These are phyloP conservation scores for Candida buenavistaensis DNA, from an alignment of 1,139 yeast species.

Conservation along the genomic window DNA sequence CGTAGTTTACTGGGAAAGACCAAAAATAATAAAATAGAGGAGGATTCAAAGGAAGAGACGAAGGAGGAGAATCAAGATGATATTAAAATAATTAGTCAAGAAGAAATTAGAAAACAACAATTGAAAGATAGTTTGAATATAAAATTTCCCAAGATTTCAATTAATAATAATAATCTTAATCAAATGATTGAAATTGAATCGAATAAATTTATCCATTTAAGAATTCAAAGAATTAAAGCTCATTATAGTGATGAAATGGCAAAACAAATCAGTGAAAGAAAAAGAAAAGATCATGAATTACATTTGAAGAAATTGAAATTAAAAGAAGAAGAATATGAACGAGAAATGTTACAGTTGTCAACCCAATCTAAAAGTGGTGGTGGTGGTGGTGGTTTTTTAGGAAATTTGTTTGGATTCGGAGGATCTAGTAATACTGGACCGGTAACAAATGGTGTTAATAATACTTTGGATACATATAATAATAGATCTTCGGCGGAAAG, in stretches of 20 bases:
- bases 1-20: slow-evolving; percentile 8
- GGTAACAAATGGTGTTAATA: slow-evolving; percentile 2
- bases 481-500: slow-evolving; percentile 10
- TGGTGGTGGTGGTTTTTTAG: slow-evolving; percentile 10
- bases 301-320: slow-evolving; percentile 35
- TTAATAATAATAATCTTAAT: slow-evolving; percentile 27
- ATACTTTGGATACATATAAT: slow-evolving; percentile 2
- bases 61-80: slow-evolving; percentile 2
- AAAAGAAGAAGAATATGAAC: slow-evolving; percentile 45
- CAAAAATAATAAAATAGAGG: too few relatives aligned
- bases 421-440: background rate
- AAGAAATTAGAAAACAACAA: slow-evolving; percentile 8
- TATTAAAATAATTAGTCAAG: slow-evolving; percentile 5
- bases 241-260: slow-evolving; percentile 42
- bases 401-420: slow-evolving; percentile 13
- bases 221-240: slow-evolving; percentile 39
- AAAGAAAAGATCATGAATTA: slow-evolving; percentile 41
- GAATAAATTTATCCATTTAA: slow-evolving; percentile 36
- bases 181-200: slow-evolving; percentile 37
- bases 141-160: slow-evolving; percentile 19
- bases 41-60: slow-evolving; percentile 2
- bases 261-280: slow-evolving; percentile 41
- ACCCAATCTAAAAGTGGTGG: slow-evolving; percentile 7
- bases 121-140: slow-evolving; percentile 11
- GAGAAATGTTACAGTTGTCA: slow-evolving; percentile 6